Evolutionary conservation across 441 rosid species (phyloP), one percentile per base, ranked within the genome.

Genomic region (Croton laevigatus): DNA sequence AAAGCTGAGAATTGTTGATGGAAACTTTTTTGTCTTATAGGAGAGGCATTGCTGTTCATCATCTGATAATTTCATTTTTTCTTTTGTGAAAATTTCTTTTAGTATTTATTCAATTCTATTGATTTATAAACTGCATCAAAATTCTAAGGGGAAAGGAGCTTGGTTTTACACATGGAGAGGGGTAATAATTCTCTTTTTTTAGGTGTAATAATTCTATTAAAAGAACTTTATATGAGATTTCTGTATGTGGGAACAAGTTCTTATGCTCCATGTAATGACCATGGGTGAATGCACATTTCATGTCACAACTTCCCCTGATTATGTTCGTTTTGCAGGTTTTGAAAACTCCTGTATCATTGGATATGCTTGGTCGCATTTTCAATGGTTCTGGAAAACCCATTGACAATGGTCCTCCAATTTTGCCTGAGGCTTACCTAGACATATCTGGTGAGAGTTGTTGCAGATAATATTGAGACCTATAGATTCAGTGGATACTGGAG

Each of bases 351-450:
- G 98, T 96, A 27, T 93, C 99, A 27, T 37, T 85, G 85, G 99
- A 96, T 85, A 96, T 96, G 99, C 97, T 96, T 79, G 99, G 99
- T 13, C 97, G 98, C 73, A 93, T 96, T 44, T 96, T 96, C 66
- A 96, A 96, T 80, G 99, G 99, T 73, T 95, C 99, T 69, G 98
- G 99, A 52, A 96, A 93, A 81, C 98, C 99, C 69, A 96, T 96
- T 75, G 99, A 96, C 79, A 96, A 96, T 80, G 99, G 99, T 49
- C 99, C 99, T 59, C 94, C 94, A 59, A 96, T 96, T 68, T 81
- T 96, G 79, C 99, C 98, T 0, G 99, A 96, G 86, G 98, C 98
- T 22, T 96, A 93, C 82, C 80, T 96, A 66, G 99, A 96, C 75
- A 96, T 96, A 73, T 93, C 97, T 58, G 99, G 99, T 90, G 46